Conservation (phyloP, 805 yeast species). For the Monosporozyma solicola region DNA sequence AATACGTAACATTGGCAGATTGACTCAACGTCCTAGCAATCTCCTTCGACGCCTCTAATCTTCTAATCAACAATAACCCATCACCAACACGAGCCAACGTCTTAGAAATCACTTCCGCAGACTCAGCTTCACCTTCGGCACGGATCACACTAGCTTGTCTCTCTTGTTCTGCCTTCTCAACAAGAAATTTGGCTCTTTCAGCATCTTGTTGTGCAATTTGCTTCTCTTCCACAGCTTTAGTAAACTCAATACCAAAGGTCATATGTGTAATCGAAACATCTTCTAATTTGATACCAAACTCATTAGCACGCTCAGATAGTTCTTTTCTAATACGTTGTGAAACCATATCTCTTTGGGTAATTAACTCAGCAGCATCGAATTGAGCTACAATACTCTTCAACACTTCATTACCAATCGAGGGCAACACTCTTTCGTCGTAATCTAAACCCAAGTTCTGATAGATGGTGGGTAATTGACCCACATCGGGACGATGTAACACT, state of each 20-base stretch:
- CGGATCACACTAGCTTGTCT: slow-evolving; percentile 89
- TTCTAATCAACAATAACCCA: slow-evolving; percentile 84
- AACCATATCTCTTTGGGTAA: slow-evolving; percentile 94
- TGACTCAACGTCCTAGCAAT: slow-evolving; percentile 81
- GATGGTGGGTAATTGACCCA: slow-evolving; percentile 67
- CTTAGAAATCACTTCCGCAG: slow-evolving; percentile 89
- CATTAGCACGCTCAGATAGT: slow-evolving; percentile 69
- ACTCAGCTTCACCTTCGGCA: slow-evolving; percentile 99
- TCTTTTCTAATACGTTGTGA: slow-evolving; percentile 84
- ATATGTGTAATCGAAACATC: slow-evolving; percentile 97
- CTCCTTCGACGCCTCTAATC: slow-evolving; percentile 94
- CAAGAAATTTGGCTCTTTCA: slow-evolving; percentile 87
- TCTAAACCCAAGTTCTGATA: slow-evolving; percentile 89
- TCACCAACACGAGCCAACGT: slow-evolving; percentile 94
- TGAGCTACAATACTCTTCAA: slow-evolving; percentile 86
- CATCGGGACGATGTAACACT: slow-evolving; percentile 91
- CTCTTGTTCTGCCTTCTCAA: slow-evolving; percentile 96
- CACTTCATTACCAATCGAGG: slow-evolving; percentile 88
- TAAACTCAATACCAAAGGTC: slow-evolving; percentile 94
- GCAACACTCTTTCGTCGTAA: slow-evolving; percentile 89
- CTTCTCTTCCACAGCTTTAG: slow-evolving; percentile 96
- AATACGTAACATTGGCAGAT: slow-evolving; percentile 79
- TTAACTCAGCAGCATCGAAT: slow-evolving; percentile 92
- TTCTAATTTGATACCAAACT: slow-evolving; percentile 85
- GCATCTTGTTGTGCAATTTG: slow-evolving; percentile 99